Conservation (phyloP, 352 stramenopile species). For the Saprolegnia parasitica region DNA sequence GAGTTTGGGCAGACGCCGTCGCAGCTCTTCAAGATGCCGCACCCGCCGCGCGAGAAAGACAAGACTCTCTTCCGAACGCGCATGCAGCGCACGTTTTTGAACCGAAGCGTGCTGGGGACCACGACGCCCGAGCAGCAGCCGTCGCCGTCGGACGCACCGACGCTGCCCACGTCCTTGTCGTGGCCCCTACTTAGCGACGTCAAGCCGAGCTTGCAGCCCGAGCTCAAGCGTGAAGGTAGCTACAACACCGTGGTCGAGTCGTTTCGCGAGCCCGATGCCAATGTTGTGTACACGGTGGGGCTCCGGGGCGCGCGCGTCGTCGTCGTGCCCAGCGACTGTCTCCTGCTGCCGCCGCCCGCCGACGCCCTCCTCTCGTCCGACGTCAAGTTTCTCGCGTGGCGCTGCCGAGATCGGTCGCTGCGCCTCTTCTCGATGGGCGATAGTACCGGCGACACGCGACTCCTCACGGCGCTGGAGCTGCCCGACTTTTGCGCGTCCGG, state of each 20-base stretch:
- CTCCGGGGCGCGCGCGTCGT: constrained; percentile 45
- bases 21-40: constrained; percentile 86
- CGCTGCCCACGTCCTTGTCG: neutral
- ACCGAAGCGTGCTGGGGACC: neutral
- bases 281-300: neutral
- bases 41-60: constrained; percentile 43
- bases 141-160: neutral
- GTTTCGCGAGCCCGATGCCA: neutral
- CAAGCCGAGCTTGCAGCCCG: neutral
- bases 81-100: constrained; percentile 15
- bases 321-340: constrained; percentile 39
- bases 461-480: constrained; percentile 55
- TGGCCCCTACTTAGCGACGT: neutral
- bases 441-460: constrained; percentile 49
- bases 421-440: constrained; percentile 48
- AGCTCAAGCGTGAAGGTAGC: neutral
- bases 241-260: neutral
- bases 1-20: constrained; percentile 98
- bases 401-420: constrained; percentile 57
- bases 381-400: constrained; percentile 66
- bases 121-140: neutral
- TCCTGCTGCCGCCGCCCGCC: constrained; percentile 49
- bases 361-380: constrained; percentile 30
- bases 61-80: neutral
- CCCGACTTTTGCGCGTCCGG: constrained; percentile 45